Evolutionary conservation across 2,329 filamentous ascomycete species (phyloP).

Genomic region (Dothiorella sarmentorum): DNA sequence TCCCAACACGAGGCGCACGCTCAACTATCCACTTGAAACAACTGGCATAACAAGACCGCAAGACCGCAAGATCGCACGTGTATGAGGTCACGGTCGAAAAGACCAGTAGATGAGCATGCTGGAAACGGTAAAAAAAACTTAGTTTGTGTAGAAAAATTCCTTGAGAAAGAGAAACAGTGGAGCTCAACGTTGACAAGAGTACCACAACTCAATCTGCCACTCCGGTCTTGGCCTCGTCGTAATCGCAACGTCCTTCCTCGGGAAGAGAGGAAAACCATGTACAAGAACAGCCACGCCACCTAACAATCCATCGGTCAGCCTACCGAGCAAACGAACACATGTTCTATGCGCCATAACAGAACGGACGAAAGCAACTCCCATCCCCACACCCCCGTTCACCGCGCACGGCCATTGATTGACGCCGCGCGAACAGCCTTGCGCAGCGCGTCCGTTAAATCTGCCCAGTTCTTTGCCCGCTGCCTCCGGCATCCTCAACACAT

Average conservation of each 20-base stretch:
- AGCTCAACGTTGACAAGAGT: too few species aligned
- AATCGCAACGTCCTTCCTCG: not conserved
- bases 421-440: not conserved
- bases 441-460: conserved; percentile 12
- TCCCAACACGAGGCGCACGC: too few species aligned
- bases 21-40: too few species aligned
- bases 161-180: too few species aligned
- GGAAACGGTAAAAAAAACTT: too few species aligned
- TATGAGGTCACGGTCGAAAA: too few species aligned
- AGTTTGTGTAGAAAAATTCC: too few species aligned
- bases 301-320: not conserved
- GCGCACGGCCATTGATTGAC: conserved; percentile 9
- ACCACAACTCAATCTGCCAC: conserved; percentile 7
- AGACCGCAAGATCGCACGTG: too few species aligned
- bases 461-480: not conserved
- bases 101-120: too few species aligned
- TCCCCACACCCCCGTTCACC: not conserved
- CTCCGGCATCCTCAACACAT: not conserved
- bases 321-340: not conserved
- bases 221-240: not conserved
- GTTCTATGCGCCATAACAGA: not conserved
- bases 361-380: not conserved
- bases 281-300: not conserved
- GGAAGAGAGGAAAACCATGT: not conserved
- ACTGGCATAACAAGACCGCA: too few species aligned